Conservation (phyloP, 2,329 filamentous ascomycete species). For the Neonectria neomacrospora region DNA sequence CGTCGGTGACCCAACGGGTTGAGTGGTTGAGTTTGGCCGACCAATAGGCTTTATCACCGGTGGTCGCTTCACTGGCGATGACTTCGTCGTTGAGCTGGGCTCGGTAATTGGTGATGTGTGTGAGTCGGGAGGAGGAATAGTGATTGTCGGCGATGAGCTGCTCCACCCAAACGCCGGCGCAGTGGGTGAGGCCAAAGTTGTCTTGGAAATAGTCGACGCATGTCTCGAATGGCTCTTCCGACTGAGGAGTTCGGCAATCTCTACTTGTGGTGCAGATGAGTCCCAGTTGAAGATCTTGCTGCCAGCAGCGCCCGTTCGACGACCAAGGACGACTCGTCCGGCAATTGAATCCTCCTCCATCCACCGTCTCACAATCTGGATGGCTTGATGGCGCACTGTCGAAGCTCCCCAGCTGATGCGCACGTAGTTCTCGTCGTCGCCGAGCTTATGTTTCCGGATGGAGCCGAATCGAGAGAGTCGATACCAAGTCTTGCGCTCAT, state of each 20-base stretch:
- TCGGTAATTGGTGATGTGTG: constrained; percentile 28
- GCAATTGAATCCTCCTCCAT: constrained; percentile 72
- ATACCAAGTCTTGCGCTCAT: constrained; percentile 73
- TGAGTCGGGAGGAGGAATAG: constrained; percentile 30
- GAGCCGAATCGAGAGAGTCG: constrained; percentile 71
- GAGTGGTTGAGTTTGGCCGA: constrained; percentile 4
- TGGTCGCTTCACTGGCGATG: constrained; percentile 18
- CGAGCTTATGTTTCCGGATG: constrained; percentile 65
- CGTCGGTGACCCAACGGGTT: constrained; percentile 26
- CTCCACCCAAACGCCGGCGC: constrained; percentile 49
- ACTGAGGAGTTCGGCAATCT: constrained; percentile 54
- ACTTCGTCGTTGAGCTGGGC: constrained; percentile 13
- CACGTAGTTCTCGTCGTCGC: constrained; percentile 69
- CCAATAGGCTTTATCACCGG: constrained; percentile 30
- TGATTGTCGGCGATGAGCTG: constrained; percentile 33
- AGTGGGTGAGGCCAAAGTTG: constrained; percentile 41
- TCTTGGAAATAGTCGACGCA: constrained; percentile 40
- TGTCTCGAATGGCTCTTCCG: constrained; percentile 44
- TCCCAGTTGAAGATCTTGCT: constrained; percentile 72
- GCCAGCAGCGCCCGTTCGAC: constrained; percentile 53
- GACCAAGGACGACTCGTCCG: constrained; percentile 57
- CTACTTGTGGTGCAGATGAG: constrained; percentile 60
- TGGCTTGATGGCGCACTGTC: constrained; percentile 62
- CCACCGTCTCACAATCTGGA: constrained; percentile 71
- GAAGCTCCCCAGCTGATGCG: constrained; percentile 69